These are phyloP conservation scores for Cercospora zeae-maydis DNA, from an alignment of 2,329 filamentous ascomycete species.

Conservation along the genomic window DNA sequence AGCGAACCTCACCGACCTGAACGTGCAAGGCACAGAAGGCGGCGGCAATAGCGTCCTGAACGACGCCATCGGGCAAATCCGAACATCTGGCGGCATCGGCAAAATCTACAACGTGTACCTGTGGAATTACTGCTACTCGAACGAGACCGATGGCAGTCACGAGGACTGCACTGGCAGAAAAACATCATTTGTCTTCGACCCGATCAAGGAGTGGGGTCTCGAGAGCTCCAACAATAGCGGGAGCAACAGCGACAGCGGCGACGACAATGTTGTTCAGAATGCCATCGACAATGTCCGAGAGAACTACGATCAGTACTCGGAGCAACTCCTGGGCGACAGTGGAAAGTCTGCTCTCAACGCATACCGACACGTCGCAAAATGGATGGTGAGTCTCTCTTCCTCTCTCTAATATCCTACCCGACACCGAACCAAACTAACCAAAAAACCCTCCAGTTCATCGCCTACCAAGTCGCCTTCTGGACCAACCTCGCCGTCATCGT, in stretches of 20 bases:
- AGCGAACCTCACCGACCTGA: conserved; percentile 39
- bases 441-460: background rate
- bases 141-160: conserved; percentile 46
- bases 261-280: conserved; percentile 34
- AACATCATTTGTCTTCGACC: conserved; percentile 73
- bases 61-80: conserved; percentile 39
- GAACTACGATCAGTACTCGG: conserved; percentile 37
- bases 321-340: conserved; percentile 58
- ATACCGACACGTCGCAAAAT: conserved; percentile 67
- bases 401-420: conserved; percentile 37
- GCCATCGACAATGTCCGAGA: conserved; percentile 50
- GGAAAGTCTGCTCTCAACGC: conserved; percentile 65
- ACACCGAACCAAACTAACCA: background rate
- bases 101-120: conserved; percentile 78
- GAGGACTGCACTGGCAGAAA: conserved; percentile 65
- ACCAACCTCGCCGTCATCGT: conserved; percentile 69
- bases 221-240: conserved; percentile 46
- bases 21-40: conserved; percentile 16
- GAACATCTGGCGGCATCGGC: conserved; percentile 51
- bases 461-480: conserved; percentile 68
- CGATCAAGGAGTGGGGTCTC: conserved; percentile 64
- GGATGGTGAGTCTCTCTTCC: conserved; percentile 51
- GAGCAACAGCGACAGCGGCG: conserved; percentile 14
- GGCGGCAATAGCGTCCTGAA: conserved; percentile 35
- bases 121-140: conserved; percentile 77